These are phyloP conservation scores for Endotrypanum monterogeii DNA, from an alignment of 208 protist genomes.

Conservation along the genomic window DNA sequence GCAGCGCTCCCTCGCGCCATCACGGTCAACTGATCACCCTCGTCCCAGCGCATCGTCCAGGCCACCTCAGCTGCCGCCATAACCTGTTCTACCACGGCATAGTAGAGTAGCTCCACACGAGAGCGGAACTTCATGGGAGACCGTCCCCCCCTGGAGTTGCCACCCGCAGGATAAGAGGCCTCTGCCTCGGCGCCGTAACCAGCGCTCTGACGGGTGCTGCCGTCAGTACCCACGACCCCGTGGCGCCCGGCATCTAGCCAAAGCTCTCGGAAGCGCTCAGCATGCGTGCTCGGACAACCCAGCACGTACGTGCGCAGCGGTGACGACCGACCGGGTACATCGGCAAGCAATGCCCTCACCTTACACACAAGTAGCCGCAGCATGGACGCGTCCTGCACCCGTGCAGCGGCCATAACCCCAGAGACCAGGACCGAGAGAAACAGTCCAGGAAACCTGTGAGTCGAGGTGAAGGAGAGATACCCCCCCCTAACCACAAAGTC, in stretches of 20 bases:
- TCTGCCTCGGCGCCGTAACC: background rate
- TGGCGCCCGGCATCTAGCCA: constrained; percentile 48
- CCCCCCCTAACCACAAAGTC: constrained; percentile 53
- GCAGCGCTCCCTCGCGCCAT: background rate
- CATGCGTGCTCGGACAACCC: constrained; percentile 47
- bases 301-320: constrained; percentile 61
- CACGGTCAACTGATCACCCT: background rate
- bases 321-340: constrained; percentile 41
- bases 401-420: constrained; percentile 26
- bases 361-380: constrained; percentile 56
- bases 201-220: background rate
- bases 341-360: constrained; percentile 58
- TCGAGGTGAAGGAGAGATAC: constrained; percentile 31
- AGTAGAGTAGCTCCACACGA: constrained; percentile 77
- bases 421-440: constrained; percentile 41
- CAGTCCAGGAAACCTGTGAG: constrained; percentile 37
- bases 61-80: constrained; percentile 55
- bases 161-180: constrained; percentile 24
- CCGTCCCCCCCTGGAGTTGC: background rate
- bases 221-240: background rate
- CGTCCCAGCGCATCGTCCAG: constrained; percentile 35
- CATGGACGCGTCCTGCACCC: constrained; percentile 26
- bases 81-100: constrained; percentile 59
- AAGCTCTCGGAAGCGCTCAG: constrained; percentile 80
- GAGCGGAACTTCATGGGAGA: constrained; percentile 72